Evolutionary conservation across 169 alveolate genomes (phyloP), one percentile per base, ranked within the genome.

Genomic region (Cardiosporidium cionae): DNA sequence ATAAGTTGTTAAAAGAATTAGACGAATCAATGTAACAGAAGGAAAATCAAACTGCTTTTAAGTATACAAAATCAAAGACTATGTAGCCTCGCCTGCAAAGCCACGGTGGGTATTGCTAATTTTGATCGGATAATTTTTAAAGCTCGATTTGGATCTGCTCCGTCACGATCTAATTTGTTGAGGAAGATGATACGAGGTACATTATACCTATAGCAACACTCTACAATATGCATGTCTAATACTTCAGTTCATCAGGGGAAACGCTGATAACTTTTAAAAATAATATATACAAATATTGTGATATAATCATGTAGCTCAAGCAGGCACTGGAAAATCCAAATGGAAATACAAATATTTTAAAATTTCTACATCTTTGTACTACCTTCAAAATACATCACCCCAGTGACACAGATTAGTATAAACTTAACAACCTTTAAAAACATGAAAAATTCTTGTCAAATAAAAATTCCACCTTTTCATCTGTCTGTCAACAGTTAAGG

Each of bases 111-210:
- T 28, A 93, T 37, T 25, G 91, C 93, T 16, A 96, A 90, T 86
- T 93, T 92, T 36, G 87, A 86, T 72, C 92, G 89, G n/a, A 92
- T 83, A 68, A 84, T 85, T 27, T 72, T 84, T 35, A 93, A 82
- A 27, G 94, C 93, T 44, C 89, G 69, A 73, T 83, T 86, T 5
- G 96, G 96, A 70, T 94, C 95, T 0, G 99, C 97, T 28, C 99
- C 99, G 81, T 92, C 95, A 76, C 99, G 91, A 74, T 96, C 99
- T 73, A 96, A 86, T 86, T 96, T 96, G 81, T 96, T 96, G 54
- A 96, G 86, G 77, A 96, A 94, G 37, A 93, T 82, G 32, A 94
- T 80, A 72, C 98, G 89, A 0, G 98, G 98, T 29, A 97, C 97
- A 66, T 87, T 86, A 75, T 92, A 94, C 74, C 78, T 72, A 72